phyloP scores from a whole-genome alignment of 225 moss, liverwort and hornwort genomes.

The Ulota crispa region DNA sequence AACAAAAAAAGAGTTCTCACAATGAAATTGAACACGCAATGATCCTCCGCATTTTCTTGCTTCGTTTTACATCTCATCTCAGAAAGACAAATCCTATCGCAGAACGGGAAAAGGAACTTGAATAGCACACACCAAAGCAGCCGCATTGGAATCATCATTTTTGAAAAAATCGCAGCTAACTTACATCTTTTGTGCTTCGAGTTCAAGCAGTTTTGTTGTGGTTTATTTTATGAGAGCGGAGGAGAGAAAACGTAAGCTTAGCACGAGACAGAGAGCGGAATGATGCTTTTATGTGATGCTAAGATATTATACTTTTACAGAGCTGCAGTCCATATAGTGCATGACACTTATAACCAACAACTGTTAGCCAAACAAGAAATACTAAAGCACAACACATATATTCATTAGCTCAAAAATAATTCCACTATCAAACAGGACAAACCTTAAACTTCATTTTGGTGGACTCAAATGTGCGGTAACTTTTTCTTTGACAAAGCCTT shows the following conservation, averaged over 20 bases:
- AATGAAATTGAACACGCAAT: not conserved
- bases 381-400: too few species aligned
- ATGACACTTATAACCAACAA: too few species aligned
- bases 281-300: too few species aligned
- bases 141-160: slow-evolving; percentile 96
- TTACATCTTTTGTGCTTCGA: not conserved
- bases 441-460: too few species aligned
- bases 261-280: not conserved
- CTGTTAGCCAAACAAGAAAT: too few species aligned
- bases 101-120: not conserved
- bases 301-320: too few species aligned
- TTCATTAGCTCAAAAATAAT: too few species aligned
- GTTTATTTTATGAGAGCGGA: not conserved
- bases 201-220: not conserved
- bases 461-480: too few species aligned
- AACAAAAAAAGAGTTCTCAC: not conserved
- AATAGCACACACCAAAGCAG: slow-evolving; percentile 66
- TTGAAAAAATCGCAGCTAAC: slow-evolving; percentile 2
- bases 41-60: not conserved
- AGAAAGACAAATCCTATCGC: not conserved
- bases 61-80: not conserved
- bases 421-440: too few species aligned
- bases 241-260: not conserved
- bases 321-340: not conserved
- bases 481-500: too few species aligned